These are phyloP conservation scores for Psilocybe azurescens DNA, from an alignment of 768 basidiomycete genomes.

Conservation along the genomic window DNA sequence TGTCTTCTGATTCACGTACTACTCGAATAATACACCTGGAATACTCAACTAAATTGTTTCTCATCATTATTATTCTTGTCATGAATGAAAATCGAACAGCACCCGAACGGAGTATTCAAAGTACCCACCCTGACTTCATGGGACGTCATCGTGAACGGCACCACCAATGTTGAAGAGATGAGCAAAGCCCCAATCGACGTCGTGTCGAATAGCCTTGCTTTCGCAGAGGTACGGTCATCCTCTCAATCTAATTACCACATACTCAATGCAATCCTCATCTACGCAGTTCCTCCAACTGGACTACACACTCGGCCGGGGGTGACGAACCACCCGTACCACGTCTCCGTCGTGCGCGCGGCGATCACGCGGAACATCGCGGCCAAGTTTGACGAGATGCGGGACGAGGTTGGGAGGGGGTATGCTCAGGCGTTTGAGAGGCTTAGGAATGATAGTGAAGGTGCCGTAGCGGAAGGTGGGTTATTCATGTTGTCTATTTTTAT, in stretches of 20 bases:
- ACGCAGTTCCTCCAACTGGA: constrained; percentile 38
- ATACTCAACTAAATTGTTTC: background rate
- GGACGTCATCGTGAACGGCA: constrained; percentile 48
- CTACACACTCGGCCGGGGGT: constrained; percentile 37
- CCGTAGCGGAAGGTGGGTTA: too few species aligned
- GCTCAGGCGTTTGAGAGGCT: constrained; percentile 18
- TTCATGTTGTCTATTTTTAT: background rate
- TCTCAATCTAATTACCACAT: too few species aligned
- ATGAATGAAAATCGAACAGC: constrained; percentile 17
- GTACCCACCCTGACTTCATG: constrained; percentile 49
- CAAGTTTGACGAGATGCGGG: constrained; percentile 29
- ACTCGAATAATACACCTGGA: too few species aligned
- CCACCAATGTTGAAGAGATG: constrained; percentile 47
- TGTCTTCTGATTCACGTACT: background rate
- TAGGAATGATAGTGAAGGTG: background rate
- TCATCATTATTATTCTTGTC: background rate
- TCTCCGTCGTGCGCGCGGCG: constrained; percentile 28
- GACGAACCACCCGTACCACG: constrained; percentile 26
- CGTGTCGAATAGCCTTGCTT: constrained; percentile 45
- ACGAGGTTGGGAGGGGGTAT: constrained; percentile 28
- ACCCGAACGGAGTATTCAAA: constrained; percentile 41
- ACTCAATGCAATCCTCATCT: background rate
- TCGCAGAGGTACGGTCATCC: constrained; percentile 37
- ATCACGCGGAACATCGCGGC: constrained; percentile 33
- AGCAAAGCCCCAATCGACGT: constrained; percentile 50